phyloP scores from a whole-genome alignment of 192 early-diverging fungal species.

The Coemansia sp. region DNA sequence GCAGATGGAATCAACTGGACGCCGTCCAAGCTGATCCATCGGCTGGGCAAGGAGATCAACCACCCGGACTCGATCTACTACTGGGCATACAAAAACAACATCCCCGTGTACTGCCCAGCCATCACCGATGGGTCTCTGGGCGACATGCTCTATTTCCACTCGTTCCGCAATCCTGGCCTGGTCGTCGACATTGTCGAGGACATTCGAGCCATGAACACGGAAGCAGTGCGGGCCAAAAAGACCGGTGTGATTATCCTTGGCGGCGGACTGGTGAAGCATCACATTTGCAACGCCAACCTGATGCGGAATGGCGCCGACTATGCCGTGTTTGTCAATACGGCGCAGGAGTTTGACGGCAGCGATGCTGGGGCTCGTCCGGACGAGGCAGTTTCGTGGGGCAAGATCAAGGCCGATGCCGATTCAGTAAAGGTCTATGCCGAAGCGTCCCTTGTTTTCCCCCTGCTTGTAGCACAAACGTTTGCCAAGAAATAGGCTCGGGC shows the following conservation, averaged over 20 bases:
- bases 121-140: constrained; percentile 96
- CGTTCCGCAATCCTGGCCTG: constrained; percentile 91
- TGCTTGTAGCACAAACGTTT: constrained; percentile 95
- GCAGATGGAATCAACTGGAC: constrained; percentile 79
- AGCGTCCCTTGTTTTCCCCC: constrained; percentile 87
- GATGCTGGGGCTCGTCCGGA: constrained; percentile 97
- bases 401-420: constrained; percentile 78
- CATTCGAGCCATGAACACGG: constrained; percentile 86
- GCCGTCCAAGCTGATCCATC: constrained; percentile 84
- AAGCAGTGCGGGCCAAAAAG: constrained; percentile 94
- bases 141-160: constrained; percentile 99
- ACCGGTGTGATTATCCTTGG: constrained; percentile 96
- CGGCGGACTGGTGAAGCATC: constrained; percentile 96
- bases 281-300: constrained; percentile 97
- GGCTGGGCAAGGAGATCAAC: constrained; percentile 87
- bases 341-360: constrained; percentile 97
- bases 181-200: constrained; percentile 91
- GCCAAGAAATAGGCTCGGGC: constrained; percentile 50
- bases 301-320: constrained; percentile 99
- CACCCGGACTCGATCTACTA: constrained; percentile 91
- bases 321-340: constrained; percentile 96
- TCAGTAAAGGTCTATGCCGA: constrained; percentile 94
- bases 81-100: constrained; percentile 97
- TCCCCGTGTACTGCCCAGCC: constrained; percentile 97
- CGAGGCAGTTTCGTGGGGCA: constrained; percentile 98